Evolutionary conservation across 2,329 filamentous ascomycete genomes (phyloP).

Genomic region (Corinectria fuckeliana): DNA sequence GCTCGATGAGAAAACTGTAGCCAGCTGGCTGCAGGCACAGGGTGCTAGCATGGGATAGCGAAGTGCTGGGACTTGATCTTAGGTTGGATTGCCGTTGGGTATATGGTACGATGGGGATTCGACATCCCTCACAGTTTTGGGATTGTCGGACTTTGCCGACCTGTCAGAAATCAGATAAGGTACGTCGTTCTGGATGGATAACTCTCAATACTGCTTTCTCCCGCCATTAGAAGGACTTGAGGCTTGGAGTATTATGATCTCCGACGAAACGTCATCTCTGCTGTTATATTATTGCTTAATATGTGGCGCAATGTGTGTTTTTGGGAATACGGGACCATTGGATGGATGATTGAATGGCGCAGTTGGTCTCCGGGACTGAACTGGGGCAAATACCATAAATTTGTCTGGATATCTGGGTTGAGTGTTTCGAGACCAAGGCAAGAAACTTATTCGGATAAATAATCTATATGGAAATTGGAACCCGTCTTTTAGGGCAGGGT

Average conservation of each 20-base stretch:
- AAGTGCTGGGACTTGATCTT: conserved; percentile 4
- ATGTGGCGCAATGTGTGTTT: background rate
- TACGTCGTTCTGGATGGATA: background rate
- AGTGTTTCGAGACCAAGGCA: background rate
- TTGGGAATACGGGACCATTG: background rate
- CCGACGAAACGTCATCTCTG: background rate
- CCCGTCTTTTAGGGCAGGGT: background rate
- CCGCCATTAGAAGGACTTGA: background rate
- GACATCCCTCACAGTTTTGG: background rate
- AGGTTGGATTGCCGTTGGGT: background rate
- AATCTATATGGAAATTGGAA: background rate
- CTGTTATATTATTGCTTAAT: background rate
- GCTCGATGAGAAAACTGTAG: conserved; percentile 47
- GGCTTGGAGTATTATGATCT: background rate
- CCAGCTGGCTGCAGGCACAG: conserved; percentile 44
- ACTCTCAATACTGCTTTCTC: background rate
- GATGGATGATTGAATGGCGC: background rate
- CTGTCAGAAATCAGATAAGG: too few relatives aligned
- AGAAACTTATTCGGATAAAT: background rate
- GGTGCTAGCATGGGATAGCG: conserved; percentile 13
- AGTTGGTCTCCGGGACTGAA: background rate
- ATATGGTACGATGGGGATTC: background rate
- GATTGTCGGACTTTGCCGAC: background rate
- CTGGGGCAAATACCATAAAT: background rate
- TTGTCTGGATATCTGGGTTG: background rate